Evolutionary conservation across 164 flowering plant species (phyloP).

Genomic region (Paratinospora sagittata): DNA sequence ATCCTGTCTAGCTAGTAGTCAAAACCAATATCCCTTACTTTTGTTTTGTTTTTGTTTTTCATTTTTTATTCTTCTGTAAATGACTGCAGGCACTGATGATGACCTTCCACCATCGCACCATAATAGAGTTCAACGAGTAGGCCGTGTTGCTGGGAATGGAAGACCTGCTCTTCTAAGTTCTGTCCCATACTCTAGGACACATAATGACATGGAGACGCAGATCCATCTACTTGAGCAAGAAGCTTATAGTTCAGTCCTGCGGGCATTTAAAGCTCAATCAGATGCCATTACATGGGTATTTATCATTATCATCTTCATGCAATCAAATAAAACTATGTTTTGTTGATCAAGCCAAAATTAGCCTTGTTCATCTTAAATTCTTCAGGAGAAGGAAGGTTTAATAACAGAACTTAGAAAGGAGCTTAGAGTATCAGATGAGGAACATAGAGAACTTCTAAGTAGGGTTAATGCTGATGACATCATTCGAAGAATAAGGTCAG

Average conservation of each 20-base stretch:
- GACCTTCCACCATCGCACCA: slow-evolving; percentile 86
- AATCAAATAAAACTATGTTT: slow-evolving; percentile 4
- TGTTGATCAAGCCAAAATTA: slow-evolving; percentile 9
- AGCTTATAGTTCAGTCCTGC: slow-evolving; percentile 74
- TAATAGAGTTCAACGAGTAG: slow-evolving; percentile 59
- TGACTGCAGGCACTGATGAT: slow-evolving; percentile 57
- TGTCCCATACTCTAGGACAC: slow-evolving; percentile 33
- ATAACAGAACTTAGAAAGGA: slow-evolving; percentile 91
- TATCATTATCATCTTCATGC: slow-evolving; percentile 5
- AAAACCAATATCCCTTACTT: too few relatives aligned
- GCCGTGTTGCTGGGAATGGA: slow-evolving; percentile 63
- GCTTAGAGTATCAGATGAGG: slow-evolving; percentile 82
- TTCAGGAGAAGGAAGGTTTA: slow-evolving; percentile 84
- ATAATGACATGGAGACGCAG: slow-evolving; percentile 65
- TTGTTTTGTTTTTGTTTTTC: too few relatives aligned
- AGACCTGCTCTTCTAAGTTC: slow-evolving; percentile 50
- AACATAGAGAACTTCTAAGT: slow-evolving; percentile 76
- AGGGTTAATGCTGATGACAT: slow-evolving; percentile 75
- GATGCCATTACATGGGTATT: slow-evolving; percentile 95
- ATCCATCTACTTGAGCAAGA: slow-evolving; percentile 85
- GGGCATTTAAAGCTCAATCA: slow-evolving; percentile 96
- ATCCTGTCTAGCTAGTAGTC: too few relatives aligned
- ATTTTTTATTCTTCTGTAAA: slow-evolving; percentile 3
- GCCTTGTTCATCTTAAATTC: slow-evolving; percentile 14
- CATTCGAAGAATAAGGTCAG: slow-evolving; percentile 69